Evolutionary conservation across 1,284 basidiomycete species (phyloP).

Genomic region (Schizophyllum amplum): DNA sequence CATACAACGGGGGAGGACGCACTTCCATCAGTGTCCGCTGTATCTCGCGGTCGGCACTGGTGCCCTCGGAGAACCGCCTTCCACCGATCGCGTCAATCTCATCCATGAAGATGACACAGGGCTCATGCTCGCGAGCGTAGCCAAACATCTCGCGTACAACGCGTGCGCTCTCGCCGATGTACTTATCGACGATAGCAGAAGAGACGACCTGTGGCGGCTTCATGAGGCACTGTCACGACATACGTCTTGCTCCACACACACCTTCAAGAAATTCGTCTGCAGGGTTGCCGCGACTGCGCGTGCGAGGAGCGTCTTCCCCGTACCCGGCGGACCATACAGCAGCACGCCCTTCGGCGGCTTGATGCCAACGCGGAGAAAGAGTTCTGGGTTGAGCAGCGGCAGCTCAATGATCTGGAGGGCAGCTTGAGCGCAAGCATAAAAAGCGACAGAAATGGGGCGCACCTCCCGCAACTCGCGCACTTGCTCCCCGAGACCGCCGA

Average conservation of each 20-base stretch:
- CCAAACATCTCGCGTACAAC: conserved; percentile 98
- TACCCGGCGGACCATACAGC: conserved; percentile 90
- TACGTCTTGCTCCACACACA: not conserved
- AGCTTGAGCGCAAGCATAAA: conserved; percentile 1
- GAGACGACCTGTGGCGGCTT: conserved; percentile 63
- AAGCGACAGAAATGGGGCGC: conserved; percentile 16
- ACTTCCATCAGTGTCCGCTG: conserved; percentile 99
- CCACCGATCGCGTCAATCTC: conserved; percentile 98
- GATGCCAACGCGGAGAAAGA: conserved; percentile 94
- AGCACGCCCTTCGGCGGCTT: conserved; percentile 93
- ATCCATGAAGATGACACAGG: conserved; percentile 99
- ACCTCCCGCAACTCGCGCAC: conserved; percentile 95
- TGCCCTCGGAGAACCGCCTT: conserved; percentile 95
- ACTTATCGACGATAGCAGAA: conserved; percentile 99
- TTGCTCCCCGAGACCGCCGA: conserved; percentile 94
- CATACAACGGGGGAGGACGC: conserved; percentile 3
- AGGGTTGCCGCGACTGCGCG: conserved; percentile 95
- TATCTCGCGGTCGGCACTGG: conserved; percentile 97
- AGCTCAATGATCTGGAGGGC: conserved; percentile 81
- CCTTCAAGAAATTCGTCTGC: conserved; percentile 93
- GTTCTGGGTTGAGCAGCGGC: conserved; percentile 90
- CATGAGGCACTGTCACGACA: not conserved
- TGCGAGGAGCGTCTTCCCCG: conserved; percentile 93
- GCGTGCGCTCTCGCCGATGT: conserved; percentile 96
- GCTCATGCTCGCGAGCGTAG: conserved; percentile 95